A percentile compares a stretch with the other conserved stretches of the same genome.
phyloP scores from a whole-genome alignment of 352 stramenopile species.

The Phytopythium kandeliae region DNA sequence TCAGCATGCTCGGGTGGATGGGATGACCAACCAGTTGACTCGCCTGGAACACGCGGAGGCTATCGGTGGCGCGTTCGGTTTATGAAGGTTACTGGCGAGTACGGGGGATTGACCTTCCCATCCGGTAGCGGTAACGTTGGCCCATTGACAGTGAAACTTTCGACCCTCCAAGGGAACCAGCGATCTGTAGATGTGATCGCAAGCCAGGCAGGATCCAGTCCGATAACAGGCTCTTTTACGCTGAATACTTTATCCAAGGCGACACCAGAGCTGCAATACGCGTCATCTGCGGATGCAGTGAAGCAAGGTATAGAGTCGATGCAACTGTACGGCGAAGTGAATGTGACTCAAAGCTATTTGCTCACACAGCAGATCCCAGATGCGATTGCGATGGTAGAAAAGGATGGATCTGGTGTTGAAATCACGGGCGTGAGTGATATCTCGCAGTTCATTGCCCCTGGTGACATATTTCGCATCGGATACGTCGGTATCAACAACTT shows the following conservation, averaged over 20 bases:
- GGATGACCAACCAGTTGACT: conserved; percentile 77
- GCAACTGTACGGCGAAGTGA: conserved; percentile 69
- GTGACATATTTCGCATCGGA: conserved; percentile 66
- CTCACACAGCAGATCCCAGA: conserved; percentile 51
- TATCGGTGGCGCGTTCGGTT: conserved; percentile 78
- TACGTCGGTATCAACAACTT: conserved; percentile 29
- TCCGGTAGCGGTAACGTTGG: conserved; percentile 73
- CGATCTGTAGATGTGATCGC: conserved; percentile 50
- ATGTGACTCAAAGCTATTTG: conserved; percentile 45
- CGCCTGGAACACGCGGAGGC: conserved; percentile 71
- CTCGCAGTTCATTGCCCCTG: conserved; percentile 50
- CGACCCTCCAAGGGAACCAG: conserved; percentile 33
- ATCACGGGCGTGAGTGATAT: conserved; percentile 57
- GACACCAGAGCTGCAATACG: conserved; percentile 52
- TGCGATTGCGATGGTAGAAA: conserved; percentile 39
- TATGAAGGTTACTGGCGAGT: conserved; percentile 67
- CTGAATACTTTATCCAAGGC: conserved; percentile 30
- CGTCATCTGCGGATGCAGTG: conserved; percentile 45
- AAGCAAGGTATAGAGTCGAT: conserved; percentile 76
- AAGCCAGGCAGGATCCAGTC: conserved; percentile 36
- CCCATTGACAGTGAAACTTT: conserved; percentile 32
- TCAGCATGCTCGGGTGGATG: conserved; percentile 84
- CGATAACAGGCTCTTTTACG: conserved; percentile 46
- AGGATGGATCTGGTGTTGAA: conserved; percentile 40
- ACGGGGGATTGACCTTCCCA: conserved; percentile 64